Evolutionary conservation across 83 land plant species (phyloP).

Genomic region (Larix sibirica): DNA sequence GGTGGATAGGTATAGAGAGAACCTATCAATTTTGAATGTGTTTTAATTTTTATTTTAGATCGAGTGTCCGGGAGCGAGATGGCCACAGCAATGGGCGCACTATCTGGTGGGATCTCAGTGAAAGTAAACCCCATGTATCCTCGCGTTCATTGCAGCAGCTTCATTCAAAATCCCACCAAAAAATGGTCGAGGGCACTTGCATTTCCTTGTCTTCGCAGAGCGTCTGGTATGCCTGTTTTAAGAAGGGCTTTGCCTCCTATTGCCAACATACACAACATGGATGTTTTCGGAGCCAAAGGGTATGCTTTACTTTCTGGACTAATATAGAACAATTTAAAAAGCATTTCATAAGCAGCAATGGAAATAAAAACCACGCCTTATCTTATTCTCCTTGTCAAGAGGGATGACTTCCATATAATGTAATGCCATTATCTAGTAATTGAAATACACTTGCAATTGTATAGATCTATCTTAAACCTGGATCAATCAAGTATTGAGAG

Average conservation of each 20-base stretch:
- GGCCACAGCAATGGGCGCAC: background rate
- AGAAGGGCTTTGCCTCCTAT: background rate
- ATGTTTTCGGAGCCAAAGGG: conserved; percentile 1
- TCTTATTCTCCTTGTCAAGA: background rate
- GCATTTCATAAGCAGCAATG: background rate
- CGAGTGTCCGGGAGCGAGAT: background rate
- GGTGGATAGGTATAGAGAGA: too few species aligned
- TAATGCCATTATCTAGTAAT: too few species aligned
- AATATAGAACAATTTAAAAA: too few species aligned
- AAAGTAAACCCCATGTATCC: background rate
- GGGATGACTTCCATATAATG: too few species aligned
- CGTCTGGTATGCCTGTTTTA: background rate
- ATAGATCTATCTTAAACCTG: too few species aligned
- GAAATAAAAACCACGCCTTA: background rate
- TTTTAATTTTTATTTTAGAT: background rate
- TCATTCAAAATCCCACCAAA: background rate
- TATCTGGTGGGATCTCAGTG: background rate
- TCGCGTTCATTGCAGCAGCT: background rate
- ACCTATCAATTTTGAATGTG: background rate
- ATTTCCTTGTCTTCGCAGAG: background rate
- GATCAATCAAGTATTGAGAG: too few species aligned
- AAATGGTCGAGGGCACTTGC: background rate
- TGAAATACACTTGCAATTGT: too few species aligned
- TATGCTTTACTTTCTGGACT: background rate
- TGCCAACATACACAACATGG: background rate